Evolutionary conservation across 495 filamentous ascomycete species (phyloP), one percentile per base, ranked within the genome.

Genomic region (Xylaria longipes): DNA sequence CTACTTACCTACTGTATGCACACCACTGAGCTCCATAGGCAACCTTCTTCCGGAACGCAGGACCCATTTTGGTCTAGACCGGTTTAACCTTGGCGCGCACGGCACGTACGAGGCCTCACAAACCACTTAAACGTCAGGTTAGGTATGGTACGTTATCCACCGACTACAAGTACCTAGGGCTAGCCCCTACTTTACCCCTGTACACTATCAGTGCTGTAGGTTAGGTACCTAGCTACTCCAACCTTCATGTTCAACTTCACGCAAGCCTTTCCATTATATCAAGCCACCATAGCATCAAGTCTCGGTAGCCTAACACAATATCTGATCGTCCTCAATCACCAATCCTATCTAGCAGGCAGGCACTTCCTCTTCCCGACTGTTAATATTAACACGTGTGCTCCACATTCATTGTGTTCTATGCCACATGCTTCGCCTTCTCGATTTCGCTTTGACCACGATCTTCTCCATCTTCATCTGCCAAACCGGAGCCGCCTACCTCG

Each of bases 51-150:
- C 35, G 33, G 48, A 67, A 31, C 56, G 39, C 66, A 46, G 66
- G 66, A 48, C 66, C 66, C 56, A 60, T 60, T 61, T 27, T 37
- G 66, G 66, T 69, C 66, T 61, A 61, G 66, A 69, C 66, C 66
- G 15, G 35, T 35, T 58, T 33, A 17, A 43, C 60, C 60, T 41
- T 63, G 60, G 60, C 60, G 15, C 54, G n/a, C 9, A 60, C 57
- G 54, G 54, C 54, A 58, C 54, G 31, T 35, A 58, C 31, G 11
- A 60, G 58, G n/a, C 58, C 33, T 33, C 35, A 22, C 58, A 63
- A 63, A 63, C 60, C 60, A 63, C 35, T 63, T 41, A 25, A 41
- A 63, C 60, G 11, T 33, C 33, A 60, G 57, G 31, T 60, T 35
- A 35, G 56, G 57, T 60, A 63, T 63, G 60, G 60, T 27, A 63